These are phyloP conservation scores for Trichoderma koningiopsis DNA, from an alignment of 2,329 filamentous ascomycete species.

Conservation along the genomic window DNA sequence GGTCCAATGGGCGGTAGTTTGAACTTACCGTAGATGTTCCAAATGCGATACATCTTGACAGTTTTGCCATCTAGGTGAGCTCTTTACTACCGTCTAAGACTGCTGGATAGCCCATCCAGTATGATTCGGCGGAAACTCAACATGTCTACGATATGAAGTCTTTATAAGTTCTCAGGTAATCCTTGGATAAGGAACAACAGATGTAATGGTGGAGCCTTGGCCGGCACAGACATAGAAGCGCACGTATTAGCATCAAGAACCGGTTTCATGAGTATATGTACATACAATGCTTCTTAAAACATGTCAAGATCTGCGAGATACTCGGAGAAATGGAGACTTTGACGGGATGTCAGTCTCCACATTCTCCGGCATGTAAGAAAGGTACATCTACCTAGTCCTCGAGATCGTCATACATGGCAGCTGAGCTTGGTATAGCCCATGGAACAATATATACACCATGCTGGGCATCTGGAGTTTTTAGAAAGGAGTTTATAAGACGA, in stretches of 20 bases:
- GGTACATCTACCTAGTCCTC: too few relatives aligned
- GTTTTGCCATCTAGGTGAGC: background rate
- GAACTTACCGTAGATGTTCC: conserved; percentile 12
- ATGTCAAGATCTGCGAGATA: background rate
- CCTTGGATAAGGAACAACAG: background rate
- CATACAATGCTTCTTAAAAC: background rate
- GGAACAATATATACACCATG: background rate
- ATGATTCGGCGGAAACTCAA: background rate
- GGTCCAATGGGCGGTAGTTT: too few relatives aligned
- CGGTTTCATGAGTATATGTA: background rate
- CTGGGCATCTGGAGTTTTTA: background rate
- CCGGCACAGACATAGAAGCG: background rate
- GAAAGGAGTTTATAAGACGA: background rate
- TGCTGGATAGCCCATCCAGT: background rate
- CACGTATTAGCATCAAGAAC: conserved; percentile 2
- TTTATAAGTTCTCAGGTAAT: background rate
- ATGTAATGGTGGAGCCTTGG: conserved; percentile 5
- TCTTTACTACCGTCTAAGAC: background rate
- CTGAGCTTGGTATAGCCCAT: background rate
- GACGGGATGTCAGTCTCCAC: background rate
- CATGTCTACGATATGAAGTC: background rate
- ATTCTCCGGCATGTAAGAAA: background rate
- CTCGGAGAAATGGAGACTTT: background rate
- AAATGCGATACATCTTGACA: conserved; percentile 8
- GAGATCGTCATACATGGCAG: background rate